phyloP scores from a whole-genome alignment of 2,329 filamentous ascomycete species.

The Ilyonectria robusta region DNA sequence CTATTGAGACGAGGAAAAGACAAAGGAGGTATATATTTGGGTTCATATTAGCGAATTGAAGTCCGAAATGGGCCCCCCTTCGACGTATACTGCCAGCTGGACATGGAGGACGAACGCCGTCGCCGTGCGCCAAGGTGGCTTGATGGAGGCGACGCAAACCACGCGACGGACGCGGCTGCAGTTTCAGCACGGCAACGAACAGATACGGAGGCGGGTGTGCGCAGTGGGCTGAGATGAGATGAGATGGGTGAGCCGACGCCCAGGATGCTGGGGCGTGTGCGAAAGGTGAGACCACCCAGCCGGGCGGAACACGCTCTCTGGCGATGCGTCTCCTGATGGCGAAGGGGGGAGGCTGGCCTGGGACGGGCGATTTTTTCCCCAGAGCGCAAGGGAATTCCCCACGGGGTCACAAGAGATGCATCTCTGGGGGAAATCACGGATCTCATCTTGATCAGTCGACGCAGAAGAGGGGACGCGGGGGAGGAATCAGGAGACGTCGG shows the following conservation, averaged over 20 bases:
- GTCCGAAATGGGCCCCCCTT: background rate
- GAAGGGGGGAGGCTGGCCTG: background rate
- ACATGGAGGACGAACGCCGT: slow-evolving; percentile 32
- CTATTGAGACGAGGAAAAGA: background rate
- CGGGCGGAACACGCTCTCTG: slow-evolving; percentile 1
- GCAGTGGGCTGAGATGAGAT: slow-evolving; percentile 37
- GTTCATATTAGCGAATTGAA: background rate
- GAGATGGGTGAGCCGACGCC: slow-evolving; percentile 36
- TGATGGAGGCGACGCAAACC: slow-evolving; percentile 29
- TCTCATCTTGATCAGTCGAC: slow-evolving; percentile 24
- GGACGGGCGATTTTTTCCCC: background rate
- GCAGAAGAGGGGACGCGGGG: background rate
- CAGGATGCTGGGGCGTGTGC: slow-evolving; percentile 6
- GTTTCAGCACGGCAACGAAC: slow-evolving; percentile 23
- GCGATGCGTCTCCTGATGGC: slow-evolving; percentile 14
- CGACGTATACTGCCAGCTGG: background rate
- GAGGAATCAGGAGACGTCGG: background rate
- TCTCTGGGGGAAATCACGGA: slow-evolving; percentile 27
- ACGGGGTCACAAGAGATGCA: slow-evolving; percentile 13
- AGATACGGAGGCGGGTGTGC: slow-evolving; percentile 39
- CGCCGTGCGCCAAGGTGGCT: slow-evolving; percentile 22
- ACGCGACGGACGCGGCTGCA: background rate
- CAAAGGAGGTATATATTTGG: background rate
- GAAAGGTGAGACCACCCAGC: slow-evolving; percentile 17
- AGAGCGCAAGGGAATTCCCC: slow-evolving; percentile 17